Evolutionary conservation across 2,329 filamentous ascomycete genomes (phyloP).

Genomic region (Phoma herbarum): DNA sequence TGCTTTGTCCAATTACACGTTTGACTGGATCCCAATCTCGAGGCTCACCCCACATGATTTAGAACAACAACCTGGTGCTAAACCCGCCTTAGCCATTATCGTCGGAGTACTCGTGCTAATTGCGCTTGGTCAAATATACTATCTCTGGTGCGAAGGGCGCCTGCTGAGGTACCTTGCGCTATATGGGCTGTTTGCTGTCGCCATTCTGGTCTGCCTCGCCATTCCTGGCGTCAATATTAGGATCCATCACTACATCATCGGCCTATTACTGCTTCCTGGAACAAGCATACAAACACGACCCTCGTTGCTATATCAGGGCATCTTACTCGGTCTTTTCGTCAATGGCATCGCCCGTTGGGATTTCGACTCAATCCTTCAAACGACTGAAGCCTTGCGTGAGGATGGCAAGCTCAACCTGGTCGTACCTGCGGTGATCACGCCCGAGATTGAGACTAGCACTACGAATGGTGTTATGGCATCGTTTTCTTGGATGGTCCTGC

Average conservation of each 20-base stretch:
- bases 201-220: conserved; percentile 72
- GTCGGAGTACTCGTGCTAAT: conserved; percentile 73
- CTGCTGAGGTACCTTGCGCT: conserved; percentile 79
- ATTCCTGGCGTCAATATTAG: conserved; percentile 81
- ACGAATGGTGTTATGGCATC: conserved; percentile 62
- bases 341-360: conserved; percentile 51
- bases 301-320: conserved; percentile 48
- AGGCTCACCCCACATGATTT: conserved; percentile 89
- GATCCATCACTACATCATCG: conserved; percentile 74
- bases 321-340: conserved; percentile 49
- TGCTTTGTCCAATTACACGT: conserved; percentile 90
- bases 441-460: conserved; percentile 23
- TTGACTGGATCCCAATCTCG: conserved; percentile 90
- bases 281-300: conserved; percentile 49
- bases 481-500: conserved; percentile 64
- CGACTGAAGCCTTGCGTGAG: conserved; percentile 72
- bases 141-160: conserved; percentile 83
- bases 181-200: conserved; percentile 72
- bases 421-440: conserved; percentile 58
- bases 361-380: conserved; percentile 75
- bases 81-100: conserved; percentile 79
- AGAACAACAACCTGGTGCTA: conserved; percentile 85
- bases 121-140: conserved; percentile 79
- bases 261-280: conserved; percentile 47
- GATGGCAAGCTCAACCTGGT: conserved; percentile 62